Percentiles rank a stretch among this genome's conserved stretches.
Conservation (phyloP, 495 filamentous ascomycete genomes). For the Hyaloscypha bicolor region DNA sequence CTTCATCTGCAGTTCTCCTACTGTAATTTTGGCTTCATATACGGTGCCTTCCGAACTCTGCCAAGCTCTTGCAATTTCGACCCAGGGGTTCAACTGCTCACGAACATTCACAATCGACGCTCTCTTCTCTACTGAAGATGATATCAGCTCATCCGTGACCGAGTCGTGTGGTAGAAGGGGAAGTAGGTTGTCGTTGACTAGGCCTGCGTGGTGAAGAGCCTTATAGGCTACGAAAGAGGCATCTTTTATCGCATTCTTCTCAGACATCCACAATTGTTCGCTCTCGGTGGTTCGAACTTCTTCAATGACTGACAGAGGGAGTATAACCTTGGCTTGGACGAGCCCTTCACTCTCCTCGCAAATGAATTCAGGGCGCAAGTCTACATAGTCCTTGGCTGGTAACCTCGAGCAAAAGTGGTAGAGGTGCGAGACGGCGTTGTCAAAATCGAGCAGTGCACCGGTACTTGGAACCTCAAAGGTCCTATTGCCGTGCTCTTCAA, state of each 20-base stretch:
- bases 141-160: slow-evolving; percentile 38
- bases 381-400: slow-evolving; percentile 54
- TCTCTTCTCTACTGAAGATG: slow-evolving; percentile 45
- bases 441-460: slow-evolving; percentile 69
- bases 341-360: slow-evolving; percentile 23
- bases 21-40: slow-evolving; percentile 4
- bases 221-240: slow-evolving; percentile 83
- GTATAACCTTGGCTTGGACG: slow-evolving; percentile 60
- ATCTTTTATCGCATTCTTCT: slow-evolving; percentile 77
- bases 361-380: slow-evolving; percentile 54
- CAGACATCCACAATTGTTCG: slow-evolving; percentile 62
- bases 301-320: slow-evolving; percentile 72
- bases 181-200: slow-evolving; percentile 80
- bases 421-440: slow-evolving; percentile 74
- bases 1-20: slow-evolving; percentile 37
- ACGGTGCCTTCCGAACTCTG: not conserved
- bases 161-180: slow-evolving; percentile 51
- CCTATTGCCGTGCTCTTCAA: slow-evolving; percentile 47
- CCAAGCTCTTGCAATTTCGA: slow-evolving; percentile 60
- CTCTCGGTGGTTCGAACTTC: slow-evolving; percentile 60
- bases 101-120: slow-evolving; percentile 53
- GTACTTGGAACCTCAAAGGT: slow-evolving; percentile 56
- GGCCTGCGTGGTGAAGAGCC: slow-evolving; percentile 65
- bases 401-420: slow-evolving; percentile 79
- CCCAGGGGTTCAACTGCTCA: slow-evolving; percentile 67